A percentile compares a stretch with the other conserved stretches of the same genome.
phyloP scores from a whole-genome alignment of 257 asterid species.

The Lantana camara region DNA sequence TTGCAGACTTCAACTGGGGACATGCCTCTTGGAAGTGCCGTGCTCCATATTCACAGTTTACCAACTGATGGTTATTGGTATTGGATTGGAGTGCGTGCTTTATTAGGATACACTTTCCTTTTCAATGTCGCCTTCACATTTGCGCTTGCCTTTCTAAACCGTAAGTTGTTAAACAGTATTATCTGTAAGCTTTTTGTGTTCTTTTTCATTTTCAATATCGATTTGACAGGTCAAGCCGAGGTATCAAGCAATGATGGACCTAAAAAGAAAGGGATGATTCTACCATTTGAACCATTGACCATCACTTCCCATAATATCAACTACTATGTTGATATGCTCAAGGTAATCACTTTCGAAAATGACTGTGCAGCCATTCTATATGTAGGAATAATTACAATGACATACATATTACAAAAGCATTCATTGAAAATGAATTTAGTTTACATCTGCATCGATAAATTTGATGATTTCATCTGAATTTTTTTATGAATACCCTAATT shows the following conservation, averaged over 20 bases:
- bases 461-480: no score
- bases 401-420: no score
- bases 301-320: constrained; percentile 83
- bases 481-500: no score
- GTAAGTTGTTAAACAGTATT: constrained; percentile 46
- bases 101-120: constrained; percentile 63
- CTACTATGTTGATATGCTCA: constrained; percentile 90
- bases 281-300: constrained; percentile 84
- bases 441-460: no score
- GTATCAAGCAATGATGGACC: constrained; percentile 26
- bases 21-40: constrained; percentile 47
- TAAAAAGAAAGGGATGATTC: constrained; percentile 79
- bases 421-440: no score
- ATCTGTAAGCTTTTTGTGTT: no score
- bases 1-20: constrained; percentile 59
- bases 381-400: no score
- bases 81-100: constrained; percentile 77
- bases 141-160: constrained; percentile 69
- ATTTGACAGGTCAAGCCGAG: constrained; percentile 42
- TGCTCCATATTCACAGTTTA: constrained; percentile 64
- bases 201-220: constrained; percentile 14
- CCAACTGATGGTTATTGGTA: constrained; percentile 66
- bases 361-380: not conserved
- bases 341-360: constrained; percentile 45
- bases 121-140: constrained; percentile 61